Evolutionary conservation across 768 basidiomycete genomes (phyloP).

Genomic region (Dacryopinax primogenitus): DNA sequence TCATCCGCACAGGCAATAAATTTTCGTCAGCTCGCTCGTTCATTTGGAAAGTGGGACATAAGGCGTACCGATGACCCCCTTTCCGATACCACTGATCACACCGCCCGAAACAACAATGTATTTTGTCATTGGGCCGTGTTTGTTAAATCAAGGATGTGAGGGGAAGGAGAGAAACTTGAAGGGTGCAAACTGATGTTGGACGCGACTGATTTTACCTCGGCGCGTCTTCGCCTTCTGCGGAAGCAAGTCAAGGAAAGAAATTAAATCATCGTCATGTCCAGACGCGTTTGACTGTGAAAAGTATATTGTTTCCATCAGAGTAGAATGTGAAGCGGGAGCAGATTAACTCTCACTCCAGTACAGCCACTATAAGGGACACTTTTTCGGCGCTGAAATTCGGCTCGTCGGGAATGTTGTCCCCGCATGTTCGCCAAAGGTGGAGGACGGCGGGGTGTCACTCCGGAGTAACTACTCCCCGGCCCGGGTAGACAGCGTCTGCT

Average conservation of each 20-base stretch:
- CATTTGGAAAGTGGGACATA: background rate
- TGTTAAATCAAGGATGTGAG: background rate
- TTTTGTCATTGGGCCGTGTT: slow-evolving; percentile 55
- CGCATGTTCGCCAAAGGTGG: background rate
- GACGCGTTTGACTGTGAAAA: no score
- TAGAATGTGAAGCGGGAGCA: background rate
- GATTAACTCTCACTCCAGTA: background rate
- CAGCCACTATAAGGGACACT: background rate
- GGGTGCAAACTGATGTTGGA: background rate
- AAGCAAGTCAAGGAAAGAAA: background rate
- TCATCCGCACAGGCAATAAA: slow-evolving; percentile 16
- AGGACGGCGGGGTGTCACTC: background rate
- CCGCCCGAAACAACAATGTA: slow-evolving; percentile 94
- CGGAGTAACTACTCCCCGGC: background rate
- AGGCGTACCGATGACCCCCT: slow-evolving; percentile 86
- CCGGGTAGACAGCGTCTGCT: background rate
- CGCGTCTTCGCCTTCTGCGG: no score
- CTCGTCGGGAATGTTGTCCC: background rate
- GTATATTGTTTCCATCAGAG: no score
- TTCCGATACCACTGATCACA: slow-evolving; percentile 96
- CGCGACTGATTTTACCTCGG: background rate
- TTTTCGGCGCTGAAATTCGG: background rate
- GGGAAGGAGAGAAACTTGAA: background rate
- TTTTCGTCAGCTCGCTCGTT: slow-evolving; percentile 9
- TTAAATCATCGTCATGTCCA: background rate